Evolutionary conservation across 257 asterid species (phyloP), one percentile per base, ranked within the genome.

Genomic region (Cinchona pubescens): DNA sequence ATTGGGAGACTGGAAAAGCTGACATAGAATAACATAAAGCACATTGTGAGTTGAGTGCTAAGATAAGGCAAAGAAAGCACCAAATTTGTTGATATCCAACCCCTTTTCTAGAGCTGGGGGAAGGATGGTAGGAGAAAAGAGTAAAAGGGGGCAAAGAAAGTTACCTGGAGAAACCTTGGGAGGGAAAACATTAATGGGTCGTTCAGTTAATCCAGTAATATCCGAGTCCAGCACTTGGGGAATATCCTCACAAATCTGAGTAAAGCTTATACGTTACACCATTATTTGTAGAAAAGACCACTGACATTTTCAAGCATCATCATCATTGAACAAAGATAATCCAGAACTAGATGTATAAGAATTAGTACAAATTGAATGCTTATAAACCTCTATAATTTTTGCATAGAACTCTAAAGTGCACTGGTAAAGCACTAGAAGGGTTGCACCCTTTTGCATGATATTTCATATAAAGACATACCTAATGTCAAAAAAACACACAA

Each of bases 1-100:
- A 83, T 87, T 90, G 16, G 95, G 91, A 11, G 98, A 92, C 82
- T 93, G 98, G 85, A 95, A 93, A 79, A 95, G 90, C 99, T 95
- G 97, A 73, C 72, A n/a, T 35, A 46, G 74, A 67, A 77, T 13
- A 82, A 77, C 35, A 46, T 42, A 34, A 45, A 69, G 75, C 12
- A 68, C 62, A 42, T 59, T 25, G 58, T 81, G 56, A 78, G 71
- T 37, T 46, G 60, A 45, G 59, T 16, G 66, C 69, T 8, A 65
- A 45, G 64, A 21, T 29, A 37, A 71, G 40, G 29, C 23, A 25
- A 63, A 32, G 32, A 35, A 64, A 13, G 23, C 43, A n/a, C 15
- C 51, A 21, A 23, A 6, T 4, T 5, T 62, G 62, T 48, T 21
- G 35, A 25, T 25, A 12, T 8, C 70, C 40, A 11, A 55, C 27